phyloP scores from a whole-genome alignment of 2,329 filamentous ascomycete species.

The Hymenoscyphus albidus region DNA sequence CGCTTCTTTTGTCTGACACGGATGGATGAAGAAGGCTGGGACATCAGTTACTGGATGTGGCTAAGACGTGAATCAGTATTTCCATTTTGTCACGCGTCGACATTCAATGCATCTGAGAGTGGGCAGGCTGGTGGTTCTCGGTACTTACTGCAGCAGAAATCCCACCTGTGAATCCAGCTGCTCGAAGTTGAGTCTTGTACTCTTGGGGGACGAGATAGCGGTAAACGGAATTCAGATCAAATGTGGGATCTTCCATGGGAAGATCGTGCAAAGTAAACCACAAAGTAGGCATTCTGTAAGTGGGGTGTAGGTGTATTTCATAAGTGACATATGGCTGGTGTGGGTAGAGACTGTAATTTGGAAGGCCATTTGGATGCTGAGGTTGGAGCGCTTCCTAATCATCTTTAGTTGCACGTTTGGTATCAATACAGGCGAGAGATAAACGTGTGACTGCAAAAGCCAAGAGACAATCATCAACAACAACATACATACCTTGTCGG shows the following conservation, averaged over 20 bases:
- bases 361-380: conserved; percentile 8
- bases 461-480: neutral
- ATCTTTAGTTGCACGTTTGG: neutral
- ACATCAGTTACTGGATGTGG: conserved; percentile 72
- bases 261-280: conserved; percentile 67
- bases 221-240: conserved; percentile 67
- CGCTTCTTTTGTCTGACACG: conserved; percentile 80
- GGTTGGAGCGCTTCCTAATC: conserved; percentile 27
- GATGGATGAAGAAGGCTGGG: conserved; percentile 87
- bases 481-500: conserved; percentile 32
- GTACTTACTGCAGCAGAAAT: conserved; percentile 71
- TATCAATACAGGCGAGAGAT: neutral
- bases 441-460: neutral
- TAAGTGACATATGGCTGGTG: conserved; percentile 51
- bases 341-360: conserved; percentile 28
- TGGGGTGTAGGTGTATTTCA: conserved; percentile 71
- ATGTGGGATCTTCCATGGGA: conserved; percentile 50
- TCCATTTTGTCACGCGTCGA: neutral
- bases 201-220: conserved; percentile 64
- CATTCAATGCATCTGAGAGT: neutral
- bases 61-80: conserved; percentile 18
- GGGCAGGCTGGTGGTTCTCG: neutral
- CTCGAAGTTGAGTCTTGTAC: conserved; percentile 58
- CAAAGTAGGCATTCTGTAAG: conserved; percentile 70
- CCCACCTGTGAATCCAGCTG: conserved; percentile 62